Evolutionary conservation across 192 early-diverging fungal genomes (phyloP), one percentile per base, ranked within the genome.

Genomic region (Gryganskiella cystojenkinii): DNA sequence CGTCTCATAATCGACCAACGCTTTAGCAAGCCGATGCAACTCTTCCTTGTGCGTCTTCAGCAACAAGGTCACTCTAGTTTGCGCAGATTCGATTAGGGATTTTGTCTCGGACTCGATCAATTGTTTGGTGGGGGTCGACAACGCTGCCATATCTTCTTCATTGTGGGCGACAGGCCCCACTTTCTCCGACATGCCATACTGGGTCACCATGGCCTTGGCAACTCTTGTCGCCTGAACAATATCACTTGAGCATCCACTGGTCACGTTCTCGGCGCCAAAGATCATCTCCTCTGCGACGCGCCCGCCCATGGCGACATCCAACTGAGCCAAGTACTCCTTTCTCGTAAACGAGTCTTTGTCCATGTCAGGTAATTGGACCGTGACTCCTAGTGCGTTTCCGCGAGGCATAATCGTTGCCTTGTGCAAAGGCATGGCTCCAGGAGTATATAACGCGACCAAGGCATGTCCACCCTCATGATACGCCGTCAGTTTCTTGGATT

Each of bases 381-480:
- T 98, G 53, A 90, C 86, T 13, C 95, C 95, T 45, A 96, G 71
- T 8, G 93, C 88, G 43, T 89, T 86, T 5, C 97, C 97, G 31
- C 98, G 92, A 10, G 97, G 98, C 81, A 99, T 98, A 27, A 99
- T 94, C 1, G 98, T 99, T 5, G 97, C 97, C 79, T 99, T 99
- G 84, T 98, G 96, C 63, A 99, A 73, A 31, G 97, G 95, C 87
- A 93, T 92, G 8, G 98, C 96, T 9, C 96, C 97, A 20, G 89
- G 87, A n/a, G 96, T 98, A 84, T 94, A 95, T 75, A 95, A 86
- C 7, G 97, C 97, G 2, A 97, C 96, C 40, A 99, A 81, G 0
- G 98, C 91, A 80, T 99, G 98, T 0, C 98, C 98, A 43, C 96
- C 97, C 75, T 99, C 98, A 78, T 99, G 98, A 71, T 98, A 99